Evolutionary conservation across 352 stramenopile species (phyloP).

Genomic region (Globisporangium ultimum): DNA sequence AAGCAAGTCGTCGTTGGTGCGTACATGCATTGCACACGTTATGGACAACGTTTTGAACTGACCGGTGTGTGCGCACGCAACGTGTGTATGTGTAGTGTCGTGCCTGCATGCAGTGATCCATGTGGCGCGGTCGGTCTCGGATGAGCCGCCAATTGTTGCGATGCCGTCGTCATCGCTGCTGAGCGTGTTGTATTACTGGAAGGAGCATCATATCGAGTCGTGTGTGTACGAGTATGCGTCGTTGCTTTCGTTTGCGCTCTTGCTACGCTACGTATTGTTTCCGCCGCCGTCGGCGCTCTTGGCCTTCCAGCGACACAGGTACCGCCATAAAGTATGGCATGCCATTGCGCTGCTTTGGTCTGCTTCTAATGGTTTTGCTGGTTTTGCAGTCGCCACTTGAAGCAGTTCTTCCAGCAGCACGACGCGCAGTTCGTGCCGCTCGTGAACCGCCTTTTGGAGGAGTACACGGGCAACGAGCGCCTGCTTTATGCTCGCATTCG

Average conservation of each 20-base stretch:
- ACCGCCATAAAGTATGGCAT: neutral
- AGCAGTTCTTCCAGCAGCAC: slow-evolving; percentile 42
- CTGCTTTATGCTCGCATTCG: slow-evolving; percentile 49
- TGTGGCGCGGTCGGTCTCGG: slow-evolving; percentile 9
- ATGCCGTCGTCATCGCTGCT: neutral
- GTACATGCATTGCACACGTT: neutral
- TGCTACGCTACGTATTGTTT: slow-evolving; percentile 37
- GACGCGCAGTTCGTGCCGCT: slow-evolving; percentile 38
- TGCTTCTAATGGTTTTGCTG: neutral
- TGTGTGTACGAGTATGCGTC: slow-evolving; percentile 25
- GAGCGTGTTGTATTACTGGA: slow-evolving; percentile 6
- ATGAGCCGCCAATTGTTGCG: slow-evolving; percentile 6
- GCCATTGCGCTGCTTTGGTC: neutral
- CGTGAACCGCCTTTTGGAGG: slow-evolving; percentile 36
- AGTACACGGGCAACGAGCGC: slow-evolving; percentile 52
- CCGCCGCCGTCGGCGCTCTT: slow-evolving; percentile 33
- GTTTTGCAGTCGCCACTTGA: slow-evolving; percentile 26
- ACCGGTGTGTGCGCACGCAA: neutral
- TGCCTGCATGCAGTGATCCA: slow-evolving; percentile 18
- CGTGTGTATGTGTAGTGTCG: slow-evolving; percentile 1
- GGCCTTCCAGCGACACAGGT: slow-evolving; percentile 34
- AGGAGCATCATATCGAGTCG: neutral
- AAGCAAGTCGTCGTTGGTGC: slow-evolving; percentile 12
- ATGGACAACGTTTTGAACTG: neutral
- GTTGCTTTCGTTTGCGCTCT: slow-evolving; percentile 26